Conservation (phyloP, 805 yeast genomes). For the Kuraishia borneana region DNA sequence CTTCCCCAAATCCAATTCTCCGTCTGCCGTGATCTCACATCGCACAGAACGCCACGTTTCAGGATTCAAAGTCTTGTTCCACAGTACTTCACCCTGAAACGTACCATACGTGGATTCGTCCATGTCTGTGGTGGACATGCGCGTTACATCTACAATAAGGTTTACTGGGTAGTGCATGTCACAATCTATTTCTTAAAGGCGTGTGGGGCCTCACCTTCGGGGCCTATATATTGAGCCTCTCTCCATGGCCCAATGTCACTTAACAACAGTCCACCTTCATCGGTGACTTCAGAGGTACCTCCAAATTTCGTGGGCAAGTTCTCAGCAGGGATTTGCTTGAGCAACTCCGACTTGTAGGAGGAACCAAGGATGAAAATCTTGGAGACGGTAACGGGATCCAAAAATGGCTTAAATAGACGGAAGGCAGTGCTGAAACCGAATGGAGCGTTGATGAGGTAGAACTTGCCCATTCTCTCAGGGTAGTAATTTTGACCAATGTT, state of each 20-base stretch:
- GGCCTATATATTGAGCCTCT: conserved; percentile 77
- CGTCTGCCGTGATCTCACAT: no score
- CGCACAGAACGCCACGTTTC: no score
- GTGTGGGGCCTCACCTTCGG: conserved; percentile 89
- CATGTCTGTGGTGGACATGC: no score
- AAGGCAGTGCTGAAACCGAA: conserved; percentile 95
- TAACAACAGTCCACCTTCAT: conserved; percentile 70
- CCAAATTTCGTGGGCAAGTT: conserved; percentile 90
- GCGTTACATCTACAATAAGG: no score
- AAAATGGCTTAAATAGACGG: conserved; percentile 80
- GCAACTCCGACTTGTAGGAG: conserved; percentile 67
- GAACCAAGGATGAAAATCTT: conserved; percentile 84
- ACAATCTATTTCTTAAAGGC: conserved; percentile 23
- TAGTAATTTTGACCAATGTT: conserved; percentile 92
- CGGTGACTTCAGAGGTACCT: conserved; percentile 59
- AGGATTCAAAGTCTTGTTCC: no score
- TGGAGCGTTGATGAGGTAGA: conserved; percentile 92
- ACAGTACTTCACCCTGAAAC: no score
- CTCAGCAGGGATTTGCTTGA: conserved; percentile 88
- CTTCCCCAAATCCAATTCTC: no score
- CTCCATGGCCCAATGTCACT: conserved; percentile 98
- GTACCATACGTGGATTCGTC: no score
- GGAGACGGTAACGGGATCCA: conserved; percentile 95
- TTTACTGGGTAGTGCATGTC: no score
- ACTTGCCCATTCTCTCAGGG: conserved; percentile 99